phyloP scores from a whole-genome alignment of 208 protist genomes.

The Porcisia hertigi region DNA sequence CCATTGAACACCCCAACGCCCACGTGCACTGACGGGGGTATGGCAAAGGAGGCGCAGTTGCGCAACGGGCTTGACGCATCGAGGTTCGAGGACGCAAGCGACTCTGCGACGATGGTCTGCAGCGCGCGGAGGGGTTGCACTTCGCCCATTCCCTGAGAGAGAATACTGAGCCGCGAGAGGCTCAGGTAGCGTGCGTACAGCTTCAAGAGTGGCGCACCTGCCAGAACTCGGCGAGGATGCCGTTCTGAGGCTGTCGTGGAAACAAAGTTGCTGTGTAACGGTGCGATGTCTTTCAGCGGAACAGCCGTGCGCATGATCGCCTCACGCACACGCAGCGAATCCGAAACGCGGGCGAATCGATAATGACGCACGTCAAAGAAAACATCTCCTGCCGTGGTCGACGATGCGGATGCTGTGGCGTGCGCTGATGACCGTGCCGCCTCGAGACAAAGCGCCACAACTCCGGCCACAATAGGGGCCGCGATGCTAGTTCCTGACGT shows the following conservation, averaged over 20 bases:
- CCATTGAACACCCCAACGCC: background rate
- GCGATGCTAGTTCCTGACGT: constrained; percentile 95
- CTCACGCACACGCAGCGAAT: constrained; percentile 19
- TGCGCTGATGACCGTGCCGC: constrained; percentile 16
- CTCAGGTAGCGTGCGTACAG: constrained; percentile 42
- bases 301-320: constrained; percentile 16
- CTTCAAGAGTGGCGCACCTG: constrained; percentile 31
- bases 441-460: constrained; percentile 85
- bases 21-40: constrained; percentile 14
- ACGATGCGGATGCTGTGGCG: background rate
- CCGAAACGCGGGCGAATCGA: background rate
- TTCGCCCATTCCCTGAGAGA: constrained; percentile 65
- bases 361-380: background rate
- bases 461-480: constrained; percentile 94
- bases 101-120: constrained; percentile 6
- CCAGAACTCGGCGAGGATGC: constrained; percentile 2
- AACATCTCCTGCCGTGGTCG: background rate
- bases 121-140: constrained; percentile 47
- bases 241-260: background rate
- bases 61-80: background rate
- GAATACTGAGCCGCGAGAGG: constrained; percentile 47
- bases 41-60: constrained; percentile 16
- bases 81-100: background rate
- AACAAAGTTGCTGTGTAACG: background rate
- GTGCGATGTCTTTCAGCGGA: background rate